These are phyloP conservation scores for Pezicula rhizophila DNA, from an alignment of 2,329 filamentous ascomycete species.

Conservation along the genomic window DNA sequence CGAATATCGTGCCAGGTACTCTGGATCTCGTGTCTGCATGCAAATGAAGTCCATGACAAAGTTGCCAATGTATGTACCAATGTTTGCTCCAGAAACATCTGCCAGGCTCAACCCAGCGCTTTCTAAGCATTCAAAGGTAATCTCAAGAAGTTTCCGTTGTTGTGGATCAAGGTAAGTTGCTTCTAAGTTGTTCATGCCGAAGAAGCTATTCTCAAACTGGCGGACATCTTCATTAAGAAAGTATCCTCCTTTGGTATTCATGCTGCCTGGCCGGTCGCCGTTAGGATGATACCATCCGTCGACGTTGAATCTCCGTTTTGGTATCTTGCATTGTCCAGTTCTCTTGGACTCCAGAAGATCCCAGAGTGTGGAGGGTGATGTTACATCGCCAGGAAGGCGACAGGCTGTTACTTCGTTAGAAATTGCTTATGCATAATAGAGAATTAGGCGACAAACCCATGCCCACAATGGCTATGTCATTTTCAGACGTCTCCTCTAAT, in stretches of 20 bases:
- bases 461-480: too few relatives aligned
- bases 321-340: not conserved
- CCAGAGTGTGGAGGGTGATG: not conserved
- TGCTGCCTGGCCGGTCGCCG: not conserved
- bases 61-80: slow-evolving; percentile 12
- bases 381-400: not conserved
- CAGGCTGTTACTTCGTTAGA: not conserved
- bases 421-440: not conserved
- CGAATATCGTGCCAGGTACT: slow-evolving; percentile 21
- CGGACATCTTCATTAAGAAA: slow-evolving; percentile 5
- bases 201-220: slow-evolving; percentile 4
- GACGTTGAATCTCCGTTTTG: not conserved
- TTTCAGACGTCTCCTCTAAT: too few relatives aligned
- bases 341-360: not conserved
- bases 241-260: slow-evolving; percentile 3
- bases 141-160: slow-evolving; percentile 16
- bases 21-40: slow-evolving; percentile 5
- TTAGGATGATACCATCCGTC: not conserved
- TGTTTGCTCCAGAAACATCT: slow-evolving; percentile 11
- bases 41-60: slow-evolving; percentile 8
- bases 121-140: slow-evolving; percentile 18
- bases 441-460: too few relatives aligned
- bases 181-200: slow-evolving; percentile 4
- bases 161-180: slow-evolving; percentile 14
- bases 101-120: slow-evolving; percentile 13